Evolutionary conservation across 306 rosid genomes (phyloP).

Genomic region (Castanea crenata): DNA sequence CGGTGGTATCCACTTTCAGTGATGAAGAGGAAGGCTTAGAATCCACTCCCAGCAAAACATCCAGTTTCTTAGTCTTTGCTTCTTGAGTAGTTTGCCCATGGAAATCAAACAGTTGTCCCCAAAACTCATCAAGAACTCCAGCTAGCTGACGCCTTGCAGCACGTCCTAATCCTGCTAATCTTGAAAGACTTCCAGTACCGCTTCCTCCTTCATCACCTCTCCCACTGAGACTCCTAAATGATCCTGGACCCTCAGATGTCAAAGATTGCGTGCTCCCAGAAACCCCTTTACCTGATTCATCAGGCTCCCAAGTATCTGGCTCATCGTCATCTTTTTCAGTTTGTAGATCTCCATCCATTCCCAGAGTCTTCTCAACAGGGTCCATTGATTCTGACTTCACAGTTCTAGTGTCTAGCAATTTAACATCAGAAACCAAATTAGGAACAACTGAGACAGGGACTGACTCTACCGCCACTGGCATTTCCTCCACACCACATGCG

Average conservation of each 20-base stretch:
- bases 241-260: conserved; percentile 80
- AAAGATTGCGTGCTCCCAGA: conserved; percentile 42
- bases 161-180: conserved; percentile 91
- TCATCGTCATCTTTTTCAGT: conserved; percentile 72
- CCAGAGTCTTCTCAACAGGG: conserved; percentile 52
- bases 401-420: conserved; percentile 27
- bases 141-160: conserved; percentile 94
- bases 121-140: conserved; percentile 71
- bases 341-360: conserved; percentile 47
- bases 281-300: conserved; percentile 58
- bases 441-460: conserved; percentile 36
- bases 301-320: conserved; percentile 74
- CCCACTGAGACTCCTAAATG: conserved; percentile 86
- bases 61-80: conserved; percentile 69
- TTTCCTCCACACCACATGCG: conserved; percentile 33
- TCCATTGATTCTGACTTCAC: conserved; percentile 34
- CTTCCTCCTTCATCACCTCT: conserved; percentile 87
- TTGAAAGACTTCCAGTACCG: conserved; percentile 89
- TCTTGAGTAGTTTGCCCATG: conserved; percentile 63
- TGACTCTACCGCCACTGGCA: conserved; percentile 36
- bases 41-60: conserved; percentile 58
- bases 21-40: conserved; percentile 38
- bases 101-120: conserved; percentile 87
- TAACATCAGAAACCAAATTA: conserved; percentile 42
- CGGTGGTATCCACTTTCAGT: conserved; percentile 50